Base-by-base conservation (phyloP, 2,329 filamentous ascomycete species). In the Harringtonia aguacate region DNA sequence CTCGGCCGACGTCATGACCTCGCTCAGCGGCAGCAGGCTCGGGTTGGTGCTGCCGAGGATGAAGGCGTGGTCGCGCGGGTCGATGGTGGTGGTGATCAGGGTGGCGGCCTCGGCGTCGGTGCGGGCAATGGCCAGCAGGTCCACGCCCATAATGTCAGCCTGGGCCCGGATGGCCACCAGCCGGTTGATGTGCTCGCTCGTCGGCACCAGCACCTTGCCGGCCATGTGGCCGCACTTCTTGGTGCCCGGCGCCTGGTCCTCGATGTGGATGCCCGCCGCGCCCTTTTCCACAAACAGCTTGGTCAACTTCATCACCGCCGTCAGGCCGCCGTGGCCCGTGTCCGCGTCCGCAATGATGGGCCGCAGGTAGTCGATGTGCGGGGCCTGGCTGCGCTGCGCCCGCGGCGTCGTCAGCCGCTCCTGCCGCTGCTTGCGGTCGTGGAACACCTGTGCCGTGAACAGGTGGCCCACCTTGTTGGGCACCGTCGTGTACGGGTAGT, bases 141-240 rank as follows among this genome's bases (percentile, higher is more conserved):
- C 87, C 50, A 79, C 75, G 51, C 86, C 92, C 92, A 98, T 97
- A 58, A 98, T 97, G 61, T 98, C 92, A 54, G 92, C 90, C 68
- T 98, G 92, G 5, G 92, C 90, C 48, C 92, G 84, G 62, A 98
- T 97, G 55, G 92, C 89, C 41, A 98, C 88, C 44, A 98, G 75
- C 44, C 92, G 84, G 72, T 95, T 97, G 69, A 97, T 95, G 71
- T 98, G 92, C 70, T 98, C 92, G 66, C 80, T 86, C 61, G 95
- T 94, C 41, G 92, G 92, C 42, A 98, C 92, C 48, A 98, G 73
- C 36, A 97, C 92, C 70, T 97, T 97, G 59, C 92, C 92, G 53
- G 92, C 92, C 92, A 97, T 97, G 69, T 97, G 92, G 51, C 92
- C 92, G 64, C 92, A 98, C 77, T 98, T 98, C 79, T 98, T 98